Base-by-base conservation (phyloP, 2,329 filamentous ascomycete species). In the Venturia asperata region DNA sequence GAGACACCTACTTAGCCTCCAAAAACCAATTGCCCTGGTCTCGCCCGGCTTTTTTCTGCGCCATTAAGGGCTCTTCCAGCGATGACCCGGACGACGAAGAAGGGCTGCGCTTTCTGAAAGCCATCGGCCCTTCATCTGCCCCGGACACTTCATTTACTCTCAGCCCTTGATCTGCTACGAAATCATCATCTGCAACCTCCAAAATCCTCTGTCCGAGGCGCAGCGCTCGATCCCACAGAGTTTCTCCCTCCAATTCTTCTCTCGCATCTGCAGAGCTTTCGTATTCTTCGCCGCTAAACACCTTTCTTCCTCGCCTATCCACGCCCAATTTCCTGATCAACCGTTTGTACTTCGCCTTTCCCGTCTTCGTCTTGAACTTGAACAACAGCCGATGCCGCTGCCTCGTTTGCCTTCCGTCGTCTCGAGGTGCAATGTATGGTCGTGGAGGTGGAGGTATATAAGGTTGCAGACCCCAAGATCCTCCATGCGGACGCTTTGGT, bases 401-500 rank as follows among this genome's bases (percentile, higher is more conserved):
- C 19, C 52, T 39, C 3, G 52, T n/a, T 34, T 34, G 27, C 24
- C 30, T 11, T 11, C 30, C 52, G 17, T 58, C 52, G 6, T 37
- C 19, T 58, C 52, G 15, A 58, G 52, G 52, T 3, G 52, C 52
- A 2, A 58, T 58, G 10, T 58, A 58, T 37, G 52, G 52, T 37
- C 52, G 27, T 11, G 30, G 52, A 9, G 52, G 52, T 30, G 52
- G 30, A 34, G 52, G 27, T 19, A 58, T 58, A 37, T 34, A 34
- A 19, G 27, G 27, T 58, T 58, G 52, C n/a, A 58, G 24, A 37
- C 27, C 52, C 52, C 52, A 58, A n/a, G 52, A 19, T 27, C 47
- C 47, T 52, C 47, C 47, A 21, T 52, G 47, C 10, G 21, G 47
- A 27, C 47, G 47, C 21, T 15, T 52, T 52, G 47, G 47, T 27